phyloP scores from a whole-genome alignment of 2,329 filamentous ascomycete species.

The Monilinia laxa region DNA sequence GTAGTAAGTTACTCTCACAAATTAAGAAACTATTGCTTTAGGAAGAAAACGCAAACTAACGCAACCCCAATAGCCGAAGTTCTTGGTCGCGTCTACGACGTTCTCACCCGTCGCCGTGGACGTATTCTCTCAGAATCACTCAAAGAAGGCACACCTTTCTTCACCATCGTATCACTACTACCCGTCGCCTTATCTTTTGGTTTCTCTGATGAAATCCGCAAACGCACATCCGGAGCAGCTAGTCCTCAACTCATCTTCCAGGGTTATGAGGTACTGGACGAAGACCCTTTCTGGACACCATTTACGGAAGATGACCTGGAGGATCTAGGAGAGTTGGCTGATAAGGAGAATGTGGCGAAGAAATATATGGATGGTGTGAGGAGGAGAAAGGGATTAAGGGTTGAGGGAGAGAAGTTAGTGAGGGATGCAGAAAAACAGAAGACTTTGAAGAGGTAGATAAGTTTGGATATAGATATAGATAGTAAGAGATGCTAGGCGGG shows the following conservation, averaged over 20 bases:
- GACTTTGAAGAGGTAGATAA: slow-evolving; percentile 58
- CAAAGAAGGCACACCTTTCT: slow-evolving; percentile 94
- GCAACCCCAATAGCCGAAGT: slow-evolving; percentile 66
- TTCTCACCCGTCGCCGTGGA: slow-evolving; percentile 91
- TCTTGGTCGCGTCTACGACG: slow-evolving; percentile 90
- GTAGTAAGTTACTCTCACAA: slow-evolving; percentile 56
- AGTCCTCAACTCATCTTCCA: slow-evolving; percentile 91
- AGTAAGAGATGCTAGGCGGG: not conserved
- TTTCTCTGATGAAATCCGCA: slow-evolving; percentile 94
- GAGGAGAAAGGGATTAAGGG: slow-evolving; percentile 80
- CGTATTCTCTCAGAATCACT: slow-evolving; percentile 86
- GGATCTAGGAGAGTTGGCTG: slow-evolving; percentile 89
- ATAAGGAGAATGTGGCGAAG: slow-evolving; percentile 94
- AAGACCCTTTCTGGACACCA: slow-evolving; percentile 97
- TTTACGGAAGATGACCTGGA: slow-evolving; percentile 95
- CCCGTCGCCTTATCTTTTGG: slow-evolving; percentile 95
- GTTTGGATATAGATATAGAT: not conserved
- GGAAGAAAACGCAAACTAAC: slow-evolving; percentile 25
- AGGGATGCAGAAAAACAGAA: slow-evolving; percentile 91
- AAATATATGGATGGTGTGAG: slow-evolving; percentile 90
- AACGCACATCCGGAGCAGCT: slow-evolving; percentile 85
- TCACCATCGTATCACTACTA: slow-evolving; percentile 83
- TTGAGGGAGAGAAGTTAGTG: slow-evolving; percentile 72
- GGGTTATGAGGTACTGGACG: slow-evolving; percentile 88
- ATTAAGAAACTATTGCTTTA: not conserved